These are phyloP conservation scores for Leccinum uliginosum DNA, from an alignment of 768 basidiomycete species.

Conservation along the genomic window DNA sequence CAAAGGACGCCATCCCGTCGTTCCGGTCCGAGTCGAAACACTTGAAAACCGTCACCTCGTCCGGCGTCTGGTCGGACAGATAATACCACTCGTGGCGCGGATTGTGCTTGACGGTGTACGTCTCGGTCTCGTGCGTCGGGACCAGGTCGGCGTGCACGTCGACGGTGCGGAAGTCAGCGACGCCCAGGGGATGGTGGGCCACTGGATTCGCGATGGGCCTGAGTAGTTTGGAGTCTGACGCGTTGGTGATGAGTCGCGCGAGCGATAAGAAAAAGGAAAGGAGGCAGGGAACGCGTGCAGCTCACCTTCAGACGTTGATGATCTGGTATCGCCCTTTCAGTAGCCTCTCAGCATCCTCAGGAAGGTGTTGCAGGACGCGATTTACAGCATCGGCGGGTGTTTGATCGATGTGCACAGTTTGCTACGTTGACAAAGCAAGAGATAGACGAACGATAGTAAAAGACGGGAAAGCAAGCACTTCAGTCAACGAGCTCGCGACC, in stretches of 20 bases:
- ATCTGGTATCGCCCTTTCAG: constrained; percentile 37
- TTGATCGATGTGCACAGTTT: constrained; percentile 41
- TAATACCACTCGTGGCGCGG: constrained; percentile 31
- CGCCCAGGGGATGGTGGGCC: constrained; percentile 34
- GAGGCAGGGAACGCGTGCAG: not conserved
- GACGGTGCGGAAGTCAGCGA: constrained; percentile 35
- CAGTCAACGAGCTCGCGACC: not conserved
- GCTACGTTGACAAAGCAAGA: constrained; percentile 10
- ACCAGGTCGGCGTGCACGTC: constrained; percentile 32
- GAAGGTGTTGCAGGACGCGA: constrained; percentile 34
- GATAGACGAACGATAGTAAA: not conserved
- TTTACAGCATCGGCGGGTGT: constrained; percentile 30
- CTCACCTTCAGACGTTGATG: constrained; percentile 41
- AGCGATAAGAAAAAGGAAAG: not conserved
- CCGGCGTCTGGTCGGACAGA: constrained; percentile 34
- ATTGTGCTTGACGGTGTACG: no score
- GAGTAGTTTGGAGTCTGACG: not conserved
- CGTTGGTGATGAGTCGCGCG: no score
- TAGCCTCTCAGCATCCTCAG: constrained; percentile 37
- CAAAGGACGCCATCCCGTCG: constrained; percentile 26
- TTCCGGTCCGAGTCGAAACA: constrained; percentile 38
- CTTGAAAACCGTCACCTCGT: constrained; percentile 38
- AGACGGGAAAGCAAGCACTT: no score
- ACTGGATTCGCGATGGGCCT: constrained; percentile 34
- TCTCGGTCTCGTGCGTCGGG: constrained; percentile 12